phyloP scores from a whole-genome alignment of 495 filamentous ascomycete species.

The Penicillium lagena region DNA sequence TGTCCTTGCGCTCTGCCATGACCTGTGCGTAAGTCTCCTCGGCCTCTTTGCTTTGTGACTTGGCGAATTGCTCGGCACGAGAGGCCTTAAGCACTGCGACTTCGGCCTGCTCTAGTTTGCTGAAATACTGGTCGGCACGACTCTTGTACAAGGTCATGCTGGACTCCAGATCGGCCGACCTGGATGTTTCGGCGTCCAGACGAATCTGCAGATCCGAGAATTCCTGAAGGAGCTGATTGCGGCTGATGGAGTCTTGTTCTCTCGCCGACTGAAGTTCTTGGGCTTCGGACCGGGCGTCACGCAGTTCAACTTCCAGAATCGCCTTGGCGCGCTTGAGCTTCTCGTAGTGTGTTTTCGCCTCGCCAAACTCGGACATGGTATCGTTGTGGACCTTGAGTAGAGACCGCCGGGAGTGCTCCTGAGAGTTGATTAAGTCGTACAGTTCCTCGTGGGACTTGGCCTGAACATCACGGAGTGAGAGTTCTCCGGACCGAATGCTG shows the following conservation, averaged over 20 bases:
- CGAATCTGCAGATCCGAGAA: conserved; percentile 92
- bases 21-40: conserved; percentile 87
- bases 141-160: conserved; percentile 87
- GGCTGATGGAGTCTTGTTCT: conserved; percentile 78
- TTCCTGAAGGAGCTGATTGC: conserved; percentile 84
- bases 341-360: conserved; percentile 82
- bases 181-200: conserved; percentile 81
- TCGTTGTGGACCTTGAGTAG: conserved; percentile 80
- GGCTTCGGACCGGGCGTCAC: conserved; percentile 76
- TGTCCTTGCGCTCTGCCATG: conserved; percentile 86
- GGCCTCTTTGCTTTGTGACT: conserved; percentile 77
- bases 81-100: conserved; percentile 89
- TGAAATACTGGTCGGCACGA: conserved; percentile 94
- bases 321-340: conserved; percentile 73
- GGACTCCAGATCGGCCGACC: conserved; percentile 74
- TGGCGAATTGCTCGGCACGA: conserved; percentile 90
- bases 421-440: conserved; percentile 86
- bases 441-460: conserved; percentile 93
- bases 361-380: conserved; percentile 73
- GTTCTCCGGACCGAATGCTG: conserved; percentile 77
- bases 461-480: conserved; percentile 87
- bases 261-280: conserved; percentile 68
- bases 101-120: conserved; percentile 94
- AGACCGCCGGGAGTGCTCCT: conserved; percentile 80
- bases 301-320: conserved; percentile 79